Conservation (phyloP, 108 stramenopile species). For the Fistulifera pelliculosa region DNA sequence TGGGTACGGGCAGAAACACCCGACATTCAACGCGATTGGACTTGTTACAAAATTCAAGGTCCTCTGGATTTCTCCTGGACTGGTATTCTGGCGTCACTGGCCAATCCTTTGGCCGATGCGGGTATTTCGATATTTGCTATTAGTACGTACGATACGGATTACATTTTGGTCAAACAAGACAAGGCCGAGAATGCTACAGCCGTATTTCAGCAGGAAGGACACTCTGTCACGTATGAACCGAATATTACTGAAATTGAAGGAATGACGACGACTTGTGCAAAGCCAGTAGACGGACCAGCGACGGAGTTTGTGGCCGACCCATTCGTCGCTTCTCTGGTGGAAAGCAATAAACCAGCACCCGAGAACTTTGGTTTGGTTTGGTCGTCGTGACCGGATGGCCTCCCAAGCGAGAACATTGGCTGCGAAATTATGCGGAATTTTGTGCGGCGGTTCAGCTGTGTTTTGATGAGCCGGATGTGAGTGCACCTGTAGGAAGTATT, state of each 20-base stretch:
- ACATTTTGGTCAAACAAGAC: not conserved
- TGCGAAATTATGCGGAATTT: conserved; percentile 15
- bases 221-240: not conserved
- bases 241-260: not conserved
- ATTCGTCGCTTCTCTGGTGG: not conserved
- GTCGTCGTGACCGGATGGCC: conserved; percentile 33
- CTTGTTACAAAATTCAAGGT: not conserved
- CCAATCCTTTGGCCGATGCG: not conserved
- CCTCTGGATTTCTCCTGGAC: conserved; percentile 5
- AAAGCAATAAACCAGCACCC: not conserved
- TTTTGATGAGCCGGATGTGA: conserved; percentile 13
- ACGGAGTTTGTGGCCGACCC: not conserved
- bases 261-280: not conserved
- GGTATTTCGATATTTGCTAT: conserved; percentile 10
- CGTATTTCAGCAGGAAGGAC: not conserved
- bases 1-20: not conserved
- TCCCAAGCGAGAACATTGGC: not conserved
- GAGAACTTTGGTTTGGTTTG: conserved; percentile 23
- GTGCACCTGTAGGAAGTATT: not conserved
- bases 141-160: conserved; percentile 5
- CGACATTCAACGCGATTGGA: not conserved
- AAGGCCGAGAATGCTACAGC: not conserved
- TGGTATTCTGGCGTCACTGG: conserved; percentile 1
- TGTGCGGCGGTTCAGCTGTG: conserved; percentile 15
- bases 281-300: not conserved